Percentiles rank a stretch among this genome's conserved stretches.
These are phyloP conservation scores for Didymella pomorum DNA, from an alignment of 2,329 filamentous ascomycete genomes.

Conservation along the genomic window DNA sequence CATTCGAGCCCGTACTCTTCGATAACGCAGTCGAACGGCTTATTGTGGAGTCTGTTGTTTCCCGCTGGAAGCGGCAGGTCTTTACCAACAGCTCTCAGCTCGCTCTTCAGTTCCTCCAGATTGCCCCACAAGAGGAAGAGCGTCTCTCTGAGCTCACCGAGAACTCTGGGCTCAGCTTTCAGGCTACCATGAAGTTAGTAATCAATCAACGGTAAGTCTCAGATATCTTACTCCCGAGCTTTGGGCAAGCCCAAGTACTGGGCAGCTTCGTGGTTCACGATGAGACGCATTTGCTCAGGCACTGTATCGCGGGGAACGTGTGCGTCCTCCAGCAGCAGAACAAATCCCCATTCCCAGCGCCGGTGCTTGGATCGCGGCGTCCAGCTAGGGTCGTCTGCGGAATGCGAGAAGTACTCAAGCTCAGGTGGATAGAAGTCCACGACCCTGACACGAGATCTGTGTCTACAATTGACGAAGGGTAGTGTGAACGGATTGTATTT, in stretches of 20 bases:
- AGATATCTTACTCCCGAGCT: constrained; percentile 65
- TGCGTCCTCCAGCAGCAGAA: constrained; percentile 78
- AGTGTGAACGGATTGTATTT: constrained; percentile 57
- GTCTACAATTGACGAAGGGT: constrained; percentile 78
- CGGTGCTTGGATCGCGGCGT: constrained; percentile 54
- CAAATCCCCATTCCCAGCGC: constrained; percentile 85
- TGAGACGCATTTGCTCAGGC: constrained; percentile 65
- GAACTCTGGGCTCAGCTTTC: constrained; percentile 55
- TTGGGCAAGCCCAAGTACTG: constrained; percentile 64
- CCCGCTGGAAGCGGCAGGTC: constrained; percentile 37
- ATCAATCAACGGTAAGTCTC: too few relatives aligned
- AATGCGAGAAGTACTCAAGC: constrained; percentile 74
- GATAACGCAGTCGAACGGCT: constrained; percentile 52
- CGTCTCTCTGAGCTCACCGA: constrained; percentile 69
- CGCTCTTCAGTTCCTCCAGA: constrained; percentile 65
- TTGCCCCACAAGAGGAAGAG: constrained; percentile 87
- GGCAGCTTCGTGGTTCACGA: constrained; percentile 69
- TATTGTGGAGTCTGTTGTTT: constrained; percentile 47
- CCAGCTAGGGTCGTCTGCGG: constrained; percentile 48
- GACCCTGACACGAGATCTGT: constrained; percentile 75
- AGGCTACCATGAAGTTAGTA: constrained; percentile 58
- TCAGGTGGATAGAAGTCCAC: constrained; percentile 78
- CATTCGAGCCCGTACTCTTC: constrained; percentile 38
- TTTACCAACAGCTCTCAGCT: constrained; percentile 61
- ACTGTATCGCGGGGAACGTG: constrained; percentile 39